Evolutionary conservation across 2,329 filamentous ascomycete species (phyloP).

Genomic region (Fusarium tanahbumbuense): DNA sequence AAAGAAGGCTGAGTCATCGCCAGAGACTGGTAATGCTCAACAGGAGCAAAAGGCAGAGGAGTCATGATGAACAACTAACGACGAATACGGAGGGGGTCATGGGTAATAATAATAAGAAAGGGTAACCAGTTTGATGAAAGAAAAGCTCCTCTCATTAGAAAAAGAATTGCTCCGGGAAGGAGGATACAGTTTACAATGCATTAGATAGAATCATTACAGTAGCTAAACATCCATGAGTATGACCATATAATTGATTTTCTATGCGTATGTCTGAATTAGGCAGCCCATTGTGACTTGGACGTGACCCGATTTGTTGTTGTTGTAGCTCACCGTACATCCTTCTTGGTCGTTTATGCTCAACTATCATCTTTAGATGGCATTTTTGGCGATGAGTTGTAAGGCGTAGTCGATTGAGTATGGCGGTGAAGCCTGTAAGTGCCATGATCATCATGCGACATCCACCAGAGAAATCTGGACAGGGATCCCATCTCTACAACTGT

Average conservation of each 20-base stretch:
- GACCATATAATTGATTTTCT: background rate
- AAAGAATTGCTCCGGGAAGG: background rate
- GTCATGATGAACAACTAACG: constrained; percentile 20
- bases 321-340: background rate
- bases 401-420: constrained; percentile 27
- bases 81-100: background rate
- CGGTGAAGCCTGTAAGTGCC: constrained; percentile 33
- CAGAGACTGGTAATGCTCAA: background rate
- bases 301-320: constrained; percentile 6
- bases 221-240: background rate
- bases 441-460: constrained; percentile 41
- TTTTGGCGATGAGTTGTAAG: constrained; percentile 14
- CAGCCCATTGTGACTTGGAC: constrained; percentile 8
- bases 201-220: constrained; percentile 8
- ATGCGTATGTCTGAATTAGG: background rate
- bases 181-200: background rate
- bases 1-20: constrained; percentile 53
- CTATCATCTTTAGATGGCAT: background rate
- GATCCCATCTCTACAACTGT: constrained; percentile 27
- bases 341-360: background rate
- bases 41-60: constrained; percentile 22
- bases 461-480: constrained; percentile 28
- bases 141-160: constrained; percentile 2
- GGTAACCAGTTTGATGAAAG: background rate
- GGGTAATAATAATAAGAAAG: background rate